These are phyloP conservation scores for Beauveria varroae DNA, from an alignment of 2,329 filamentous ascomycete genomes.

Conservation along the genomic window DNA sequence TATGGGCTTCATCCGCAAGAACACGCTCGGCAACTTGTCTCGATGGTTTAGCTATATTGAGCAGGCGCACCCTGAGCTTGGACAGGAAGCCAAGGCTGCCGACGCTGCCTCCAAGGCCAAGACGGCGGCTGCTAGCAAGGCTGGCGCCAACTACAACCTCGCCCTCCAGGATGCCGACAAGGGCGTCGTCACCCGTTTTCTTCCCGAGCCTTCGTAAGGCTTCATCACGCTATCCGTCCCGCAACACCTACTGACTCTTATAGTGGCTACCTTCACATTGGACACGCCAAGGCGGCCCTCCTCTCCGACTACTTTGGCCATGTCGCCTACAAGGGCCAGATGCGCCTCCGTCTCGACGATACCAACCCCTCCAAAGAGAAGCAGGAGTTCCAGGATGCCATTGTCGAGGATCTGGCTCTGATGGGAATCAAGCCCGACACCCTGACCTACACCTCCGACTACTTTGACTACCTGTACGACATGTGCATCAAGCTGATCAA, in stretches of 20 bases:
- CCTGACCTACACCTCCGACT: constrained; percentile 87
- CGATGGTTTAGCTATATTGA: constrained; percentile 88
- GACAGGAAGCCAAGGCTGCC: constrained; percentile 60
- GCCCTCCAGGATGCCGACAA: constrained; percentile 76
- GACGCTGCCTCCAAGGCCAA: constrained; percentile 63
- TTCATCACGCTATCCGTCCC: background rate
- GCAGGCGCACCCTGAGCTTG: constrained; percentile 69
- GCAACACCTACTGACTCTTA: constrained; percentile 5
- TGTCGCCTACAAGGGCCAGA: constrained; percentile 82
- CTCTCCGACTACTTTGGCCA: constrained; percentile 97
- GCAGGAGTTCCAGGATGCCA: constrained; percentile 90
- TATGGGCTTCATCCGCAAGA: constrained; percentile 72
- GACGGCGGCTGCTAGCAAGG: constrained; percentile 61
- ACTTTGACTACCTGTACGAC: constrained; percentile 88
- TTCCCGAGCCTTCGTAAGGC: constrained; percentile 80
- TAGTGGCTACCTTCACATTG: constrained; percentile 84
- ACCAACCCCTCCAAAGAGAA: constrained; percentile 98
- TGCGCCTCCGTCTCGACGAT: constrained; percentile 91
- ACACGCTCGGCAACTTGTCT: constrained; percentile 64
- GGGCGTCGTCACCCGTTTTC: constrained; percentile 86
- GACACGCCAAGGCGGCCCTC: constrained; percentile 87
- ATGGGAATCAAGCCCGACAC: constrained; percentile 88
- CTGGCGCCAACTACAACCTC: constrained; percentile 84
- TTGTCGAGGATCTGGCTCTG: constrained; percentile 81
- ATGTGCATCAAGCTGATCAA: constrained; percentile 78